These are phyloP conservation scores for Coniochaeta pulveracea DNA, from an alignment of 2,329 filamentous ascomycete genomes.

Conservation along the genomic window DNA sequence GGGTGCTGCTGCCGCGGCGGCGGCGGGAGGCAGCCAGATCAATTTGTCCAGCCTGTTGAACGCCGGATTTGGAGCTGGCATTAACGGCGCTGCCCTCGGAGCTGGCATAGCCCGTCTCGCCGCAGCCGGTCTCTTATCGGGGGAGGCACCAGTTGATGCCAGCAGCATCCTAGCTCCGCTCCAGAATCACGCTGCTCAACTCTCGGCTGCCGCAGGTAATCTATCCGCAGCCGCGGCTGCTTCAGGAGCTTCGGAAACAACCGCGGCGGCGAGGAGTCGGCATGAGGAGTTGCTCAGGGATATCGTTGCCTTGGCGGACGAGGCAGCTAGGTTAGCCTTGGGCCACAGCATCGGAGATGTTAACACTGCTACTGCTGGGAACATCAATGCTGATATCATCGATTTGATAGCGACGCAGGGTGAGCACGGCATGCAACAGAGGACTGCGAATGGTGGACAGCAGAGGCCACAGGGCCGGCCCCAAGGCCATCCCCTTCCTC, in stretches of 20 bases:
- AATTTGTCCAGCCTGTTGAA: conserved; percentile 4
- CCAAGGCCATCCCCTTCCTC: no score
- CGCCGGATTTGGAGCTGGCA: conserved; percentile 1
- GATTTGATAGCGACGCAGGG: not conserved
- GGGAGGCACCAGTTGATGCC: not conserved
- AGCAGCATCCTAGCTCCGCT: not conserved
- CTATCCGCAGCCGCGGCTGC: conserved; percentile 4
- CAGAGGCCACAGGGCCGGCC: no score
- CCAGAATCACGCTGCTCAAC: not conserved
- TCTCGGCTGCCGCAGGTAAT: not conserved
- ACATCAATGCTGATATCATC: no score
- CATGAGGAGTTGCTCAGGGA: conserved; percentile 23
- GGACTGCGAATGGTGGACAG: no score
- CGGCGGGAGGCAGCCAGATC: not conserved
- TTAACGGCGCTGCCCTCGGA: not conserved
- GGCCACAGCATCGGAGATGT: conserved; percentile 10
- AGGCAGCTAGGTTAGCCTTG: conserved; percentile 29
- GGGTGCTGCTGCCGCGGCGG: not conserved
- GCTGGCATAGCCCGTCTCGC: not conserved
- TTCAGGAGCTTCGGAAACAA: conserved; percentile 2
- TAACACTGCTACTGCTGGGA: no score
- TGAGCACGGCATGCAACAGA: not conserved
- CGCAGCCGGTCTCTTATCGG: not conserved
- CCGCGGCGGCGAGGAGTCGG: conserved; percentile 15
- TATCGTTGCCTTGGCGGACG: conserved; percentile 29